Percentiles rank a stretch among this genome's conserved stretches.
These are phyloP conservation scores for Rhododendron molle DNA, from an alignment of 148 eudicot genomes.

Conservation along the genomic window DNA sequence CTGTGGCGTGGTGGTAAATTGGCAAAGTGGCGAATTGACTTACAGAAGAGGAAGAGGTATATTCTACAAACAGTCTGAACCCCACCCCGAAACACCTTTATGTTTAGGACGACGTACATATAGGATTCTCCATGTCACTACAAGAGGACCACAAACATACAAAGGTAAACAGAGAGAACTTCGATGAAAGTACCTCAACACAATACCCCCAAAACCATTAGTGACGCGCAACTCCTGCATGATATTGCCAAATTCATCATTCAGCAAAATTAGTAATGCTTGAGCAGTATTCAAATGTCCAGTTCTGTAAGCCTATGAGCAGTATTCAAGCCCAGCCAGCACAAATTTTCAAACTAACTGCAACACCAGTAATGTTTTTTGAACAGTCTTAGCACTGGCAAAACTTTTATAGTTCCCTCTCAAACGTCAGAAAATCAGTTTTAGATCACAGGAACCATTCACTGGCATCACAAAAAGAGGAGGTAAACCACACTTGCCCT, in stretches of 20 bases:
- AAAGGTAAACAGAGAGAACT: background rate
- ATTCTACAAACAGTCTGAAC: background rate
- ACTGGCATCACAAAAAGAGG: background rate
- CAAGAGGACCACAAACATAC: background rate
- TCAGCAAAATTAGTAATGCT: background rate
- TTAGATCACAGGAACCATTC: background rate
- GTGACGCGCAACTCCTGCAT: slow-evolving; percentile 73
- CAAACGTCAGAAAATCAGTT: background rate
- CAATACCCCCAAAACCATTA: slow-evolving; percentile 82
- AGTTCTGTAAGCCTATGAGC: background rate
- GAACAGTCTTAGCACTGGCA: background rate
- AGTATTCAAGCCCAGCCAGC: background rate
- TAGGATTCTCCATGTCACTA: background rate
- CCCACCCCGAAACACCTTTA: background rate
- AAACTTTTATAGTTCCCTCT: background rate
- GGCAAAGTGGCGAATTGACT: background rate
- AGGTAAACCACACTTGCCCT: background rate
- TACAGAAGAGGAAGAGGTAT: background rate
- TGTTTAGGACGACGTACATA: background rate
- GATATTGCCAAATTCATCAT: slow-evolving; percentile 11
- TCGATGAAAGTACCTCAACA: slow-evolving; percentile 43
- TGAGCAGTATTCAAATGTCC: background rate
- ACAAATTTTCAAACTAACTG: background rate
- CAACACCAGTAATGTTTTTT: background rate
- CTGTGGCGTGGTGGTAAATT: background rate